These are phyloP conservation scores for Coniosporium apollinis DNA, from an alignment of 495 filamentous ascomycete species.

Conservation along the genomic window DNA sequence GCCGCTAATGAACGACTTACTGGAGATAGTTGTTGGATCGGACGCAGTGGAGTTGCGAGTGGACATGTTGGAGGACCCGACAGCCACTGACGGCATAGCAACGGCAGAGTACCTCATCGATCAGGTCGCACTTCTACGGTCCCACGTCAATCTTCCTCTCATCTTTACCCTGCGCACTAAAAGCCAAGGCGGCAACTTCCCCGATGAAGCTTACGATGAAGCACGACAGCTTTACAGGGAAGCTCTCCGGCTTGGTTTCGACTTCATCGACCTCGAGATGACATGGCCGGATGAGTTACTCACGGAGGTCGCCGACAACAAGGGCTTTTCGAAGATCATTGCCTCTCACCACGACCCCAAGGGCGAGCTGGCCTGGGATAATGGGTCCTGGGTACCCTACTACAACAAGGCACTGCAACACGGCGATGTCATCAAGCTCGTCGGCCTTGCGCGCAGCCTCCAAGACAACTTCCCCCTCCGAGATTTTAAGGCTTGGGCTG, in stretches of 20 bases:
- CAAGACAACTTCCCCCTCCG: conserved; percentile 76
- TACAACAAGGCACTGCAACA: conserved; percentile 77
- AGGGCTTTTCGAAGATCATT: conserved; percentile 66
- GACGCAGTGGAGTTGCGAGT: conserved; percentile 90
- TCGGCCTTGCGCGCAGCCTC: conserved; percentile 60
- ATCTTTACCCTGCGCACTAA: conserved; percentile 86
- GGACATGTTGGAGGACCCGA: conserved; percentile 72
- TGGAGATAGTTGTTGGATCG: conserved; percentile 61
- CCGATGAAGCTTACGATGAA: conserved; percentile 52
- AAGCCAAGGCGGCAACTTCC: conserved; percentile 78
- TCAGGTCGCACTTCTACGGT: conserved; percentile 67
- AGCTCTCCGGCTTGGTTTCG: conserved; percentile 67
- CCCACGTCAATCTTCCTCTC: conserved; percentile 58
- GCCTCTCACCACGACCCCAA: conserved; percentile 88
- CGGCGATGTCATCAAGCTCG: conserved; percentile 88
- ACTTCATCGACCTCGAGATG: conserved; percentile 90
- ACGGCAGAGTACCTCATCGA: conserved; percentile 58
- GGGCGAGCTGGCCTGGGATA: conserved; percentile 66
- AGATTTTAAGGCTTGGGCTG: conserved; percentile 65
- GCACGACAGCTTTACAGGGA: conserved; percentile 57
- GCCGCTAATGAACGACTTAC: conserved; percentile 42
- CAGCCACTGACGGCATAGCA: conserved; percentile 38
- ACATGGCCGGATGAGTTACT: conserved; percentile 62
- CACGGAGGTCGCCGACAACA: conserved; percentile 44
- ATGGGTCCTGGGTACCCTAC: conserved; percentile 70